phyloP scores from a whole-genome alignment of 2,329 filamentous ascomycete genomes.

The Fusarium sp. region DNA sequence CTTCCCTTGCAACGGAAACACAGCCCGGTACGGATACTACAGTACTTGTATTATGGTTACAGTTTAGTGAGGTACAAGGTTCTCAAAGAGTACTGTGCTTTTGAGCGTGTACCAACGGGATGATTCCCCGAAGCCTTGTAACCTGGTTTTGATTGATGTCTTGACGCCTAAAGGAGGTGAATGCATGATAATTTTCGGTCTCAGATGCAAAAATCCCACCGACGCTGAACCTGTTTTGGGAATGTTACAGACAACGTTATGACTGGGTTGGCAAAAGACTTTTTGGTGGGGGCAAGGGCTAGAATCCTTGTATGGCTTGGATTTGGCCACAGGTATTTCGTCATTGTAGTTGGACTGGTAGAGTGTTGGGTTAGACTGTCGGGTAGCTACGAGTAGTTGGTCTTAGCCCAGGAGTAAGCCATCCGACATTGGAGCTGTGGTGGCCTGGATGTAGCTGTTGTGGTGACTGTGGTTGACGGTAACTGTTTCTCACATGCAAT shows the following conservation, averaged over 20 bases:
- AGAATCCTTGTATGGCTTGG: slow-evolving; percentile 24
- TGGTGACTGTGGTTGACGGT: not conserved
- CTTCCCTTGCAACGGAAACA: slow-evolving; percentile 1
- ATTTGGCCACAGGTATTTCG: slow-evolving; percentile 38
- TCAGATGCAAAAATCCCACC: slow-evolving; percentile 23
- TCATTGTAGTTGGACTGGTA: slow-evolving; percentile 34
- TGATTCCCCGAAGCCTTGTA: slow-evolving; percentile 3
- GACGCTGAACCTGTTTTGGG: slow-evolving; percentile 27
- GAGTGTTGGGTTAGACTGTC: not conserved
- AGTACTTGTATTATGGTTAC: not conserved
- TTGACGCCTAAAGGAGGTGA: slow-evolving; percentile 23
- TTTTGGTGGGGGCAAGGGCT: slow-evolving; percentile 40
- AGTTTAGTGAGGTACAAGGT: slow-evolving; percentile 11
- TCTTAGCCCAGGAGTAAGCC: not conserved
- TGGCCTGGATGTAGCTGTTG: not conserved
- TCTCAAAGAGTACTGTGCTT: not conserved
- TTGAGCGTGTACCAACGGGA: not conserved
- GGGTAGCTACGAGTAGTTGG: not conserved
- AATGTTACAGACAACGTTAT: not conserved
- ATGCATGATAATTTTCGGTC: slow-evolving; percentile 22
- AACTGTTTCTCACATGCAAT: not conserved
- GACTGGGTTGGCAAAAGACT: slow-evolving; percentile 19
- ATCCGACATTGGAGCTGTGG: no score
- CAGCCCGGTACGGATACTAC: not conserved
- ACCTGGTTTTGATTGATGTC: not conserved